These are phyloP conservation scores for Aotearoamyces nothofagi DNA, from an alignment of 2,329 filamentous ascomycete species.

Conservation along the genomic window DNA sequence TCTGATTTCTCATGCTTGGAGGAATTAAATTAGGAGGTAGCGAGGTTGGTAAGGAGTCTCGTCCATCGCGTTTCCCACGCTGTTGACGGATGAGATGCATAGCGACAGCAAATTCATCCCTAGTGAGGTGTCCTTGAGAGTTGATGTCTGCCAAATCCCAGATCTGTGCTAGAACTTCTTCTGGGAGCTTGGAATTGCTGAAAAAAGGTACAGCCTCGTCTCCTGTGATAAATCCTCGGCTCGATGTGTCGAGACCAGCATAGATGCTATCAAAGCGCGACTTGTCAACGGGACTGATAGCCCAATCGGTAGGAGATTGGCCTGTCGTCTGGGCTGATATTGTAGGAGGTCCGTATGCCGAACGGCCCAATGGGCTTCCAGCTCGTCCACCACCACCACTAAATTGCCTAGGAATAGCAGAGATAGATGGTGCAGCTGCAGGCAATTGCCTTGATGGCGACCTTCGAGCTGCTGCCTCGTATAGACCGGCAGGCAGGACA, in stretches of 20 bases:
- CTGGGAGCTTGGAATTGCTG: slow-evolving; percentile 76
- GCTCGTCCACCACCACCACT: slow-evolving; percentile 43
- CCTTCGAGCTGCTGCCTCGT: slow-evolving; percentile 74
- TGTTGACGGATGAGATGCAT: slow-evolving; percentile 96
- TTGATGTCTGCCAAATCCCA: slow-evolving; percentile 96
- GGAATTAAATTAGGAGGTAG: slow-evolving; percentile 73
- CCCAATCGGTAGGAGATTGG: slow-evolving; percentile 58
- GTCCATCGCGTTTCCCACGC: slow-evolving; percentile 50
- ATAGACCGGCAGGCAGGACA: slow-evolving; percentile 69
- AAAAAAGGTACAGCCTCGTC: slow-evolving; percentile 93
- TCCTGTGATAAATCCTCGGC: slow-evolving; percentile 74
- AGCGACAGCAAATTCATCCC: slow-evolving; percentile 89
- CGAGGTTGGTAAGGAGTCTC: slow-evolving; percentile 50
- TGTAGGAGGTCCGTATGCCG: slow-evolving; percentile 27
- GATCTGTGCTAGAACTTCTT: slow-evolving; percentile 82
- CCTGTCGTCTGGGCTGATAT: slow-evolving; percentile 13
- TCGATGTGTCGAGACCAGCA: slow-evolving; percentile 63
- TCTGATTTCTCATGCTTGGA: slow-evolving; percentile 62
- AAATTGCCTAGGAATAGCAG: slow-evolving; percentile 69
- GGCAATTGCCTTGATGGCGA: slow-evolving; percentile 26
- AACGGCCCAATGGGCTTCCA: slow-evolving; percentile 38
- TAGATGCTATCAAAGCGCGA: slow-evolving; percentile 78
- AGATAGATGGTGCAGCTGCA: slow-evolving; percentile 39
- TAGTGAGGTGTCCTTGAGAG: slow-evolving; percentile 69
- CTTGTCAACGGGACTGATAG: slow-evolving; percentile 73